Conservation (phyloP, 345 rosid genomes). For the Pistacia integerrima region DNA sequence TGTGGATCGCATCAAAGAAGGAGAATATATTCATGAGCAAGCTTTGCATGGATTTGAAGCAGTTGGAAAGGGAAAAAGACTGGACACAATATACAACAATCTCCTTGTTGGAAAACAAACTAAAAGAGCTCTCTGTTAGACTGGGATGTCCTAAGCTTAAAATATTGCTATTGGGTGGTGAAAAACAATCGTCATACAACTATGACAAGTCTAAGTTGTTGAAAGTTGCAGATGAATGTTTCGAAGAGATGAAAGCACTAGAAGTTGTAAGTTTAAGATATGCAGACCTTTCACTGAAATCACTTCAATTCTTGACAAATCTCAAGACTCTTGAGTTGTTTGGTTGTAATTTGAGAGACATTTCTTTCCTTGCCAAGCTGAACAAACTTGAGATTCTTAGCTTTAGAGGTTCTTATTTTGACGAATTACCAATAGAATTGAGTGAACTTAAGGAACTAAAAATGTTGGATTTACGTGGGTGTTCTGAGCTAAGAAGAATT, state of each 20-base stretch:
- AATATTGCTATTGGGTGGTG: neutral
- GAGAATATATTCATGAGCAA: neutral
- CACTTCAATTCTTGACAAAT: too few species aligned
- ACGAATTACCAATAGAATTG: too few species aligned
- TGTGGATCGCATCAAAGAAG: neutral
- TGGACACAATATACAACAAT: neutral
- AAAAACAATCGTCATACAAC: neutral
- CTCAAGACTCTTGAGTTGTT: too few species aligned
- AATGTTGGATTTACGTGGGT: too few species aligned
- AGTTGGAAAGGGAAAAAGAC: neutral
- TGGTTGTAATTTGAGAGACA: too few species aligned
- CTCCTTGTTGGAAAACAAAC: neutral
- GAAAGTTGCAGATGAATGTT: neutral
- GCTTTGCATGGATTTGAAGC: neutral
- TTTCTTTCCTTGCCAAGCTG: too few species aligned
- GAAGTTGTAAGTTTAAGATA: neutral
- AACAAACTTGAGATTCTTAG: too few species aligned
- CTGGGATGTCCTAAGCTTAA: conserved; percentile 6
- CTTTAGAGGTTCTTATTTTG: too few species aligned
- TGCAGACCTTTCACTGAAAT: too few species aligned
- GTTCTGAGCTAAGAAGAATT: too few species aligned
- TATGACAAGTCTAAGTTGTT: neutral
- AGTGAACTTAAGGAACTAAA: too few species aligned
- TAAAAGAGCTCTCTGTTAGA: neutral
- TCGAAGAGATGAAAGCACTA: neutral